These are phyloP conservation scores for Fraxinus angustifolia DNA, from an alignment of 305 asterid genomes.

Conservation along the genomic window DNA sequence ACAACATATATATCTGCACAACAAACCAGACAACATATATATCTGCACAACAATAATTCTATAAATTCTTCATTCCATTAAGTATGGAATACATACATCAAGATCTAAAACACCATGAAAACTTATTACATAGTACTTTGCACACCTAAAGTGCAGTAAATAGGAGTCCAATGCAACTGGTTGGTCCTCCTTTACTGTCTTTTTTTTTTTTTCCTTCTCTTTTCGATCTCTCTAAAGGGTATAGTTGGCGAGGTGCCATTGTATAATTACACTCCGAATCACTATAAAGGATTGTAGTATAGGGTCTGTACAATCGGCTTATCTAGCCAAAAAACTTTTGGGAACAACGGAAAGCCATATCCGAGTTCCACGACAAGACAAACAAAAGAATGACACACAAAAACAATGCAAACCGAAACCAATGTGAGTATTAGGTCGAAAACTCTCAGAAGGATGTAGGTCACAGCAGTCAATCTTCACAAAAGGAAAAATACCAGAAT, in stretches of 20 bases:
- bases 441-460: constrained; percentile 49
- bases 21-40: constrained; percentile 24
- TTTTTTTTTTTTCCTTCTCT: constrained; percentile 15
- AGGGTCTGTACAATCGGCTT: constrained; percentile 81
- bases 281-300: constrained; percentile 45
- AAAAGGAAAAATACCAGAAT: constrained; percentile 38
- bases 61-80: constrained; percentile 59
- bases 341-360: constrained; percentile 61
- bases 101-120: constrained; percentile 43
- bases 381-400: constrained; percentile 66
- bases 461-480: constrained; percentile 44
- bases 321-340: constrained; percentile 48
- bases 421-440: constrained; percentile 45
- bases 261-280: constrained; percentile 53
- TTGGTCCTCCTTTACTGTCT: constrained; percentile 44
- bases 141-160: constrained; percentile 53
- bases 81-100: constrained; percentile 52
- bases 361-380: constrained; percentile 54
- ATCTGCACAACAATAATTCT: constrained; percentile 45
- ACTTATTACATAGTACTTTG: constrained; percentile 54
- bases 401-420: constrained; percentile 43
- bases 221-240: constrained; percentile 45
- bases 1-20: too few species aligned
- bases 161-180: constrained; percentile 40
- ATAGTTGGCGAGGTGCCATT: constrained; percentile 74